Evolutionary conservation across 208 protist genomes (phyloP).

Genomic region (Leptomonas pyrrhocoris): DNA sequence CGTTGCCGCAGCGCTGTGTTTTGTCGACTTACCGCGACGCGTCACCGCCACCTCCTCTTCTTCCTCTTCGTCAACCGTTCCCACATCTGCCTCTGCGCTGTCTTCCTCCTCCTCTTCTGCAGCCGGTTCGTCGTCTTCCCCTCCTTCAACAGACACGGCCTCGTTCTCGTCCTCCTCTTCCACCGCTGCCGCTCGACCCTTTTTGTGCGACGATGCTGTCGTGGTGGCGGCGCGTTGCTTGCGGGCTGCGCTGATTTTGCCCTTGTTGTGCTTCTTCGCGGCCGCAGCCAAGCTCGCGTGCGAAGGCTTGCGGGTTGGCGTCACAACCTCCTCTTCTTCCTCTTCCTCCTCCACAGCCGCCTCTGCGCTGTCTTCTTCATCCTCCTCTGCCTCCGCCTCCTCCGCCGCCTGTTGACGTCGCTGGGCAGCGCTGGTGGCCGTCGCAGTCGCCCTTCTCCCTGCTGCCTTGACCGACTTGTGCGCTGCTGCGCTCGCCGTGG

Average conservation of each 20-base stretch:
- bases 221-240: conserved; percentile 10
- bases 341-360: conserved; percentile 9
- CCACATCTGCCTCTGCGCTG: background rate
- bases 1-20: background rate
- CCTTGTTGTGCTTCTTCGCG: conserved; percentile 7
- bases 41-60: conserved; percentile 4
- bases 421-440: conserved; percentile 4
- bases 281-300: background rate
- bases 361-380: conserved; percentile 21
- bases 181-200: conserved; percentile 4
- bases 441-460: conserved; percentile 2
- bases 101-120: conserved; percentile 8
- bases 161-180: conserved; percentile 13
- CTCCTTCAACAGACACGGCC: background rate
- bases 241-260: background rate
- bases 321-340: conserved; percentile 27
- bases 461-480: conserved; percentile 4
- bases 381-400: conserved; percentile 11
- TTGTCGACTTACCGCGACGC: conserved; percentile 4
- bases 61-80: background rate
- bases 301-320: conserved; percentile 10
- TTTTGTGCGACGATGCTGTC: background rate
- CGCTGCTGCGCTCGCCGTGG: background rate
- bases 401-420: conserved; percentile 30
- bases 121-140: conserved; percentile 13